These are phyloP conservation scores for Bassia scoparia DNA, from an alignment of 148 eudicot genomes.

Conservation along the genomic window DNA sequence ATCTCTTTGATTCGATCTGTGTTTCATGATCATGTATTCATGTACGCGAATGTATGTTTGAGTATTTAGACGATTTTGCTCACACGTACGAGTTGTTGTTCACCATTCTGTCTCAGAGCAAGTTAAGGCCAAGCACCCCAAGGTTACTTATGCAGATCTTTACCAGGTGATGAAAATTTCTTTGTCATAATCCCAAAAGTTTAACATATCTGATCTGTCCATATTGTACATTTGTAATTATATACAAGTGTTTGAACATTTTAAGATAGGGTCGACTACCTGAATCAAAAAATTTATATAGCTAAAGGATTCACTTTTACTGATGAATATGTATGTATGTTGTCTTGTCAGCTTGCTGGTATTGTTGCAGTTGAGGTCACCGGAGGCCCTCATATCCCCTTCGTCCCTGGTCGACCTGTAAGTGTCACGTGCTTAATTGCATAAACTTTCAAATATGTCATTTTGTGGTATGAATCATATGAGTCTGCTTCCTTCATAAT, in stretches of 20 bases:
- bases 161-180: conserved; percentile 66
- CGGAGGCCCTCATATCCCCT: conserved; percentile 77
- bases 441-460: neutral
- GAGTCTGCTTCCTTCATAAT: neutral
- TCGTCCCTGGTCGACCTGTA: conserved; percentile 78
- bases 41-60: neutral
- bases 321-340: no score
- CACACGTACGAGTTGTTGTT: neutral
- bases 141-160: conserved; percentile 77
- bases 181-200: neutral
- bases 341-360: conserved; percentile 71
- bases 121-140: conserved; percentile 70
- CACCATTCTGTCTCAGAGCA: conserved; percentile 54
- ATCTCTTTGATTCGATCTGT: no score
- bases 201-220: neutral
- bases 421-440: neutral
- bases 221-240: neutral
- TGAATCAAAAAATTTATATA: no score
- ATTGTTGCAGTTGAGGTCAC: conserved; percentile 90
- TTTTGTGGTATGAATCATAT: no score
- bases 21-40: no score
- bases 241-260: no score
- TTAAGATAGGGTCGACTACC: no score
- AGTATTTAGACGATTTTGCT: neutral
- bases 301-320: no score